Evolutionary conservation across 108 stramenopile species (phyloP), one percentile per base, ranked within the genome.

Genomic region (Nannochloropsis gaditana): DNA sequence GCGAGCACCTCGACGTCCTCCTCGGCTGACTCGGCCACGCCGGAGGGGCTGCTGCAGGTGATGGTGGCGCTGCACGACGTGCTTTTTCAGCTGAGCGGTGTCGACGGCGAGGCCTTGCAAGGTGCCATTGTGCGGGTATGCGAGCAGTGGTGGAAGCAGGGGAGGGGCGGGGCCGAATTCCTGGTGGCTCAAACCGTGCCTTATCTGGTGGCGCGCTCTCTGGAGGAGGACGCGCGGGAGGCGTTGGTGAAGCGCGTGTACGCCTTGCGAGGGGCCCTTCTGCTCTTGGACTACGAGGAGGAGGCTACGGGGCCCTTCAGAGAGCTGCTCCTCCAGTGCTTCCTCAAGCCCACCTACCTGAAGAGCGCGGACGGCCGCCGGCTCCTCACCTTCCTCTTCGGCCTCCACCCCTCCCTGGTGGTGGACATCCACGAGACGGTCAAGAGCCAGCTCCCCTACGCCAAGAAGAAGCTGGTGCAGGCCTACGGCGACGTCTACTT

Each of bases 251-350:
- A 94, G 87, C 92, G 95, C 41, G 83, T 97, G 9, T 94, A 82
- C 83, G 87, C 87, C 11, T 79, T 96, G 80, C 86, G 94, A 9
- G 88, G 93, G 5, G 95, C 96, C 3, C 86, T 98, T 42, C 83
- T 90, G 44, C 84, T 94, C 11, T 86, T 98, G 43, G 96, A 96
- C 87, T 95, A 94, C 86, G 91, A 92, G n/a, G 95, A 97, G 83
- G 93, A 93, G 4, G 91, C 89, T 80, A 93, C 92, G 73, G 86
- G 88, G 43, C 90, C 89, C 9, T 84, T 90, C 9, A 82, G 87
- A 45, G 89, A 82, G 9, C 87, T 91, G 45, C 87, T 91, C 2
- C 89, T 89, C 42, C 89, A 87, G 41, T 84, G 82, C 41, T 87
- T 86, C 43, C 41, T 95, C 11, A 86, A 90, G 41, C 87, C 87